Conservation (phyloP, 768 basidiomycete genomes). For the Basidioascus undulatus region DNA sequence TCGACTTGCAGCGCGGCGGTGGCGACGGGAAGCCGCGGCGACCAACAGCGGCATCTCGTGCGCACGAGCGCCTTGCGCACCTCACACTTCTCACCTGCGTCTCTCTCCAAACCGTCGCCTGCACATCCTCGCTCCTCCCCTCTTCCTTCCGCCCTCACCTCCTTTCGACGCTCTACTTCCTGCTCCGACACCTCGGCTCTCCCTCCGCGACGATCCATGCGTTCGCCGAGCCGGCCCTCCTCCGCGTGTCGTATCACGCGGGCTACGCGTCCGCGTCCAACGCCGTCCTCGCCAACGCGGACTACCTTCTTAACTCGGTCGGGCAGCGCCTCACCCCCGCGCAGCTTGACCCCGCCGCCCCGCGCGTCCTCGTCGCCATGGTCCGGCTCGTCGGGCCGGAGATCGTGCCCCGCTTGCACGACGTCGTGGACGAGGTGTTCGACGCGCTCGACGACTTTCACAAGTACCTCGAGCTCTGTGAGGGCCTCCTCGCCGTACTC, state of each 20-base stretch:
- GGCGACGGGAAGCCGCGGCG: background rate
- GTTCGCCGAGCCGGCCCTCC: conserved; percentile 44
- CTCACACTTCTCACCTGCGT: conserved; percentile 42
- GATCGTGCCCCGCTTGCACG: conserved; percentile 68
- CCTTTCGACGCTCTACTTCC: conserved; percentile 55
- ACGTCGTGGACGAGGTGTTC: conserved; percentile 92
- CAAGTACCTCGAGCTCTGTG: conserved; percentile 65
- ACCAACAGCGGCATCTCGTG: background rate
- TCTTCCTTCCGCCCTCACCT: conserved; percentile 46
- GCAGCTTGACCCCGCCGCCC: conserved; percentile 66
- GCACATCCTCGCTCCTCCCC: conserved; percentile 45
- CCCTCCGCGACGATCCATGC: conserved; percentile 27
- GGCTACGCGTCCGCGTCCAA: conserved; percentile 78
- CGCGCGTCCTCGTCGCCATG: conserved; percentile 63
- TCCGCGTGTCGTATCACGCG: conserved; percentile 41
- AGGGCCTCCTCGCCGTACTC: conserved; percentile 67
- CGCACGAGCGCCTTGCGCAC: conserved; percentile 22
- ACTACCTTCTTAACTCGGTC: conserved; percentile 80
- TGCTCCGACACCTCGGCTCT: conserved; percentile 67
- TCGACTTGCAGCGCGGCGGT: background rate
- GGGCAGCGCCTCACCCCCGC: conserved; percentile 50
- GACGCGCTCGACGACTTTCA: conserved; percentile 90
- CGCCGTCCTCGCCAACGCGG: conserved; percentile 77
- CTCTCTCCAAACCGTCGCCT: conserved; percentile 47
- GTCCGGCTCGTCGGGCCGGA: conserved; percentile 66